Evolutionary conservation across 2,329 filamentous ascomycete genomes (phyloP).

Genomic region (Monilinia aucupariae): DNA sequence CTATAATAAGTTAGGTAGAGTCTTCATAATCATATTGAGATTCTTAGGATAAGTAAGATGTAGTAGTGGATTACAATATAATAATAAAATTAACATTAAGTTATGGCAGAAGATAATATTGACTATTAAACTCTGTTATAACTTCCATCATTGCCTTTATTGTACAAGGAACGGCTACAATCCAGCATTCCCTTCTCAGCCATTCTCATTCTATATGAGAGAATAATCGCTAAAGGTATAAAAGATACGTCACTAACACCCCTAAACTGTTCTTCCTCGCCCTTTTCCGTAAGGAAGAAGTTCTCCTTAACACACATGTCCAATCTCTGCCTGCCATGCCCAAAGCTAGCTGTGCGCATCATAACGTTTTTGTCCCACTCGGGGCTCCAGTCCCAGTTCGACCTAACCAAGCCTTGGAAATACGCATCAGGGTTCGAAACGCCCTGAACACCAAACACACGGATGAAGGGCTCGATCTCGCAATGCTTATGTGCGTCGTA

Average conservation of each 20-base stretch:
- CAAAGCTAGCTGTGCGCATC: conserved; percentile 17
- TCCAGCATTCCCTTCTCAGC: no score
- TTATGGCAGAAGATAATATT: no score
- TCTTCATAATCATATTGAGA: no score
- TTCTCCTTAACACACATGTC: conserved; percentile 12
- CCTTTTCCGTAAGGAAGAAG: background rate
- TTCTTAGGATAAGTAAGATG: no score
- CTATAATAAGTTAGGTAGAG: no score
- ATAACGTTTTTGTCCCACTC: background rate
- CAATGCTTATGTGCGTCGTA: background rate
- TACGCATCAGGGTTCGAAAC: background rate
- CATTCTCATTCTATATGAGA: background rate
- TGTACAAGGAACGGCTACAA: no score
- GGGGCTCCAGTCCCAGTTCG: background rate
- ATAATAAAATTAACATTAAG: no score
- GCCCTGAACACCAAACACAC: background rate
- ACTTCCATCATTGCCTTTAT: no score
- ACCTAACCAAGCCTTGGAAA: background rate
- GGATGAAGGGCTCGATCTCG: conserved; percentile 15
- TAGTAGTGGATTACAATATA: no score
- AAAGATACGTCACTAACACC: background rate
- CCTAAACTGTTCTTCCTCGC: no score
- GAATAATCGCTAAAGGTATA: background rate
- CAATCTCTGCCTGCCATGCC: conserved; percentile 9
- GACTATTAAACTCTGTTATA: no score